These are phyloP conservation scores for Trichoderma gracile DNA, from an alignment of 2,329 filamentous ascomycete species.

Conservation along the genomic window DNA sequence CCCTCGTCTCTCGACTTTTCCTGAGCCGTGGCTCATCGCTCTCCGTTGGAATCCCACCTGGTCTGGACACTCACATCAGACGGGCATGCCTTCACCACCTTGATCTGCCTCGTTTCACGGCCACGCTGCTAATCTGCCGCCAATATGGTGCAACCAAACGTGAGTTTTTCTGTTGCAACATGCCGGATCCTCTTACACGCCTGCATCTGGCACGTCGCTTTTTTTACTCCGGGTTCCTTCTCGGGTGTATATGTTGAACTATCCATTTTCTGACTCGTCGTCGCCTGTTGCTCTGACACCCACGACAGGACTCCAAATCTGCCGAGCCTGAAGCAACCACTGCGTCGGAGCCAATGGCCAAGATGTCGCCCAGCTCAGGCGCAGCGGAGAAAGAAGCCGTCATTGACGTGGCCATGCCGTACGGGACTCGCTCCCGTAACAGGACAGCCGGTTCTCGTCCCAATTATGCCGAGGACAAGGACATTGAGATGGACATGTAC, in stretches of 20 bases:
- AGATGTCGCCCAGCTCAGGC: slow-evolving; percentile 51
- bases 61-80: slow-evolving; percentile 23
- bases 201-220: slow-evolving; percentile 17
- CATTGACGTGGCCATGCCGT: slow-evolving; percentile 63
- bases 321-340: slow-evolving; percentile 39
- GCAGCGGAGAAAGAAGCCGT: slow-evolving; percentile 51
- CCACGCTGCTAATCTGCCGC: slow-evolving; percentile 40
- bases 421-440: slow-evolving; percentile 93
- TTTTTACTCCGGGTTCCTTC: background rate
- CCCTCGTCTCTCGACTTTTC: slow-evolving; percentile 5
- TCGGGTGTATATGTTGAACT: background rate
- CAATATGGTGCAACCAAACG: slow-evolving; percentile 46
- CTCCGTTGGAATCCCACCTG: slow-evolving; percentile 29
- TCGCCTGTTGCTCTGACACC: slow-evolving; percentile 30
- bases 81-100: slow-evolving; percentile 36
- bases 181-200: slow-evolving; percentile 15
- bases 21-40: slow-evolving; percentile 26
- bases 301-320: slow-evolving; percentile 39
- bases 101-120: slow-evolving; percentile 37
- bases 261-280: background rate
- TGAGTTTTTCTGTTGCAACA: slow-evolving; percentile 32
- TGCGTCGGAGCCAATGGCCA: slow-evolving; percentile 44
- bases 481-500: slow-evolving; percentile 82
- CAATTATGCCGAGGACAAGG: slow-evolving; percentile 94
- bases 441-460: slow-evolving; percentile 75